Evolutionary conservation across 371 early-diverging fungal genomes (phyloP), one percentile per base, ranked within the genome.

Genomic region (Mucor sp.): DNA sequence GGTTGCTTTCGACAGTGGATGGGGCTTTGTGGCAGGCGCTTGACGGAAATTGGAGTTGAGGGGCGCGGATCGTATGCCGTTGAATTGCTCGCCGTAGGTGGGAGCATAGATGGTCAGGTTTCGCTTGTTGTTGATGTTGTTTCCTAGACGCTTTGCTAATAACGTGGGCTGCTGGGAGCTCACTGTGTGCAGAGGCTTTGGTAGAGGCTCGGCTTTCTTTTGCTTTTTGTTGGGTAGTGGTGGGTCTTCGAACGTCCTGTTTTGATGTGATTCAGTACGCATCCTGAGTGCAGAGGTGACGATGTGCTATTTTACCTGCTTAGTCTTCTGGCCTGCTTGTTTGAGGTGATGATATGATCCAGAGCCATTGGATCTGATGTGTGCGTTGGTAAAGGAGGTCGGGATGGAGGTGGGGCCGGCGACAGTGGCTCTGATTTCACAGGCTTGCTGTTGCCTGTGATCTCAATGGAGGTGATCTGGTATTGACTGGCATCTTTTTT

Each of bases 91-190:
- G 30, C 74, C 76, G 56, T 87, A 87, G 12, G 87, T 83, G 3
- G 87, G 85, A 11, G 87, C 78, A 76, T 76, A 85, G 41, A 87
- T 87, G 8, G 87, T 87, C 44, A 87, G 58, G 19, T 84, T 79
- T 63, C 84, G 76, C 39, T 85, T 77, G 64, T 85, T 87, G 33
- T 62, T 62, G 17, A 27, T 25, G 32, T 47, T 59, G 19, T n/a
- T 23, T 11, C 35, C 48, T 37, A 71, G 57, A 60, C 78, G 67
- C 63, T 79, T 82, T 14, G 79, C 59, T 23, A 78, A 59, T 43
- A 81, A 67, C 1, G 76, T 71, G 7, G 74, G 61, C 25, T 66
- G 65, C 15, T 77, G 80, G 8, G 81, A 80, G 27, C 76, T 71
- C 11, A 80, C 78, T 19, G 80, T 80, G 39, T 80, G 80, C 15